Conservation (phyloP, 306 rosid genomes). For the Bauhinia variegata region DNA sequence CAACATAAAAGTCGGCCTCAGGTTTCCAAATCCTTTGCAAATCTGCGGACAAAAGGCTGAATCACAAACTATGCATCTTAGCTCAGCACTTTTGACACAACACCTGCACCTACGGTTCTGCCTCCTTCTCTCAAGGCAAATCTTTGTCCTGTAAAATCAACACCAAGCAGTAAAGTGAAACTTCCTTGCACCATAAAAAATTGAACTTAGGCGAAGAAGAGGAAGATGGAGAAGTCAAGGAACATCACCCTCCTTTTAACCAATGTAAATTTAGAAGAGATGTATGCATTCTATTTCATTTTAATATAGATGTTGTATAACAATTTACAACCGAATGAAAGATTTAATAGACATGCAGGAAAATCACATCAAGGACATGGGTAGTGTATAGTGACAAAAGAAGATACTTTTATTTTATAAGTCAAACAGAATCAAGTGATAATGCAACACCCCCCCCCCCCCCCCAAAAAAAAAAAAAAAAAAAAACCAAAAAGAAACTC, state of each 20-base stretch:
- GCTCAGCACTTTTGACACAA: slow-evolving; percentile 87
- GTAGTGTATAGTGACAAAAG: neutral
- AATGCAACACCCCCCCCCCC: no score
- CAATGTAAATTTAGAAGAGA: no score
- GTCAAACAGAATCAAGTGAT: neutral
- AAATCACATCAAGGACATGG: neutral
- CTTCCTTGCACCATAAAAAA: neutral
- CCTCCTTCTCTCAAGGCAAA: slow-evolving; percentile 99
- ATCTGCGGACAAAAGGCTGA: slow-evolving; percentile 36
- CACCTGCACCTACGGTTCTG: slow-evolving; percentile 99
- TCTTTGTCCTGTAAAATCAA: slow-evolving; percentile 80
- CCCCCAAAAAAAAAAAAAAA: no score
- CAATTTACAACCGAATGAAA: no score
- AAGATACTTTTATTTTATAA: neutral
- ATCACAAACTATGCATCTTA: slow-evolving; percentile 35
- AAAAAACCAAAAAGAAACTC: neutral
- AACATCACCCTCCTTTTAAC: no score
- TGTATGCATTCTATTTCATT: no score
- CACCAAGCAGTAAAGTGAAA: slow-evolving; percentile 11
- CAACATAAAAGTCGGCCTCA: slow-evolving; percentile 35
- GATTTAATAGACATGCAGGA: neutral
- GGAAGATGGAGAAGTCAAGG: no score
- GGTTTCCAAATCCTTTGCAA: slow-evolving; percentile 32
- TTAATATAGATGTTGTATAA: no score
- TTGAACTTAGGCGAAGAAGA: no score